These are phyloP conservation scores for Phytophthora crassamura DNA, from an alignment of 352 stramenopile genomes.

Conservation along the genomic window DNA sequence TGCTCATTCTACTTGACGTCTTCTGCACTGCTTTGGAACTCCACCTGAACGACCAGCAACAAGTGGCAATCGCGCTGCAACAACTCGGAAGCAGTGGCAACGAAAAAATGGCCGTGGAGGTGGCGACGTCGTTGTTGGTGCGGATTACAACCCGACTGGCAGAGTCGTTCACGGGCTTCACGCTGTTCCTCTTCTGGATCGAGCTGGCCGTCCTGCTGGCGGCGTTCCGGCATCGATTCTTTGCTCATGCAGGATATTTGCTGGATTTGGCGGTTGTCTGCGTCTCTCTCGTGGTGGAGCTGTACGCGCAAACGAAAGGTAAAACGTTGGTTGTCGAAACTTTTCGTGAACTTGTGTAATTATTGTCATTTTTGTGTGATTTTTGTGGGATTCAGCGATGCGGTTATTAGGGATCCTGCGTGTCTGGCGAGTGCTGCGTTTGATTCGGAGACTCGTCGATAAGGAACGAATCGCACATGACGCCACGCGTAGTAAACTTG, in stretches of 20 bases:
- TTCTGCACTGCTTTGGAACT: constrained; percentile 43
- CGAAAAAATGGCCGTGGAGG: not conserved
- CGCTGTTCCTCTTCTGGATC: constrained; percentile 64
- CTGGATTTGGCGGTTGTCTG: constrained; percentile 52
- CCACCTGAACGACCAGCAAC: constrained; percentile 42
- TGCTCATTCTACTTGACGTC: constrained; percentile 62
- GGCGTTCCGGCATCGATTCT: constrained; percentile 57
- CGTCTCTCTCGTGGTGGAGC: constrained; percentile 43
- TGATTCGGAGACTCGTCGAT: constrained; percentile 60
- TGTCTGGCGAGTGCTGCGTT: constrained; percentile 65
- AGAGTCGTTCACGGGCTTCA: constrained; percentile 67
- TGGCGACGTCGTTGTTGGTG: constrained; percentile 9
- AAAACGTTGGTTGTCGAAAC: not conserved
- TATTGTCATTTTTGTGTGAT: not conserved
- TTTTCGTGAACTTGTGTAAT: constrained; percentile 14
- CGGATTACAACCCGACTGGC: constrained; percentile 42
- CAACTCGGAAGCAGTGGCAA: constrained; percentile 10
- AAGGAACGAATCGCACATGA: constrained; percentile 54
- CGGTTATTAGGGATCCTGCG: constrained; percentile 62
- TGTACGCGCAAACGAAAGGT: constrained; percentile 69
- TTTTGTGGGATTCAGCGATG: constrained; percentile 32
- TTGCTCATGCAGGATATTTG: constrained; percentile 66
- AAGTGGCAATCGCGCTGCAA: constrained; percentile 30
- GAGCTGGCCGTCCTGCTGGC: constrained; percentile 53
- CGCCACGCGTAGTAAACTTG: constrained; percentile 42